phyloP scores from a whole-genome alignment of 2,329 filamentous ascomycete genomes.

The Colletotrichum trifolii region DNA sequence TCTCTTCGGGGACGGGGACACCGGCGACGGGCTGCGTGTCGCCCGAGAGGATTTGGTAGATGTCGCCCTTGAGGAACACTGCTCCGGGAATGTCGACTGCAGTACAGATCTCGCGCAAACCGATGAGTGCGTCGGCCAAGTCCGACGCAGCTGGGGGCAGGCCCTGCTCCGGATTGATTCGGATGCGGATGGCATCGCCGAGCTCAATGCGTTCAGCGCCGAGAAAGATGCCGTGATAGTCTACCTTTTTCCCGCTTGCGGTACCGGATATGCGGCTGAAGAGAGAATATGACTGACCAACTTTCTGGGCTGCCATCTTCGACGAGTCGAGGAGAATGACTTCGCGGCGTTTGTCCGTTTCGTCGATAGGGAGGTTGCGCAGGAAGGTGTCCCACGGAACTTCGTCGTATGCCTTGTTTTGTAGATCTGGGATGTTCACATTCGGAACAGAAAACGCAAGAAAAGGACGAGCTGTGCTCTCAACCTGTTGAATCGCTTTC shows the following conservation, averaged over 20 bases:
- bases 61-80: conserved; percentile 54
- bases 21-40: conserved; percentile 36
- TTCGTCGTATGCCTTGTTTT: conserved; percentile 53
- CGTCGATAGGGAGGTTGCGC: conserved; percentile 45
- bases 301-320: conserved; percentile 60
- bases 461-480: conserved; percentile 60
- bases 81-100: conserved; percentile 46
- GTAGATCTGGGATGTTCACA: conserved; percentile 52
- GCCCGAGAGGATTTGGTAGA: conserved; percentile 49
- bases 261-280: conserved; percentile 52
- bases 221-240: conserved; percentile 61
- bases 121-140: conserved; percentile 49
- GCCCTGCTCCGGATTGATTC: conserved; percentile 48
- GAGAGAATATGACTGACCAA: conserved; percentile 61
- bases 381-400: conserved; percentile 55
- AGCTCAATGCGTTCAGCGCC: conserved; percentile 62
- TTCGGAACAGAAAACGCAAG: conserved; percentile 62
- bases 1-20: conserved; percentile 47
- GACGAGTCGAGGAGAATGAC: conserved; percentile 60
- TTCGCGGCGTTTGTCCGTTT: conserved; percentile 51
- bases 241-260: conserved; percentile 45
- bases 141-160: conserved; percentile 14
- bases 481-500: conserved; percentile 50
- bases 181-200: conserved; percentile 61
- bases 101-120: conserved; percentile 54